These are phyloP conservation scores for Botrytis tulipae DNA, from an alignment of 2,329 filamentous ascomycete species.

Conservation along the genomic window DNA sequence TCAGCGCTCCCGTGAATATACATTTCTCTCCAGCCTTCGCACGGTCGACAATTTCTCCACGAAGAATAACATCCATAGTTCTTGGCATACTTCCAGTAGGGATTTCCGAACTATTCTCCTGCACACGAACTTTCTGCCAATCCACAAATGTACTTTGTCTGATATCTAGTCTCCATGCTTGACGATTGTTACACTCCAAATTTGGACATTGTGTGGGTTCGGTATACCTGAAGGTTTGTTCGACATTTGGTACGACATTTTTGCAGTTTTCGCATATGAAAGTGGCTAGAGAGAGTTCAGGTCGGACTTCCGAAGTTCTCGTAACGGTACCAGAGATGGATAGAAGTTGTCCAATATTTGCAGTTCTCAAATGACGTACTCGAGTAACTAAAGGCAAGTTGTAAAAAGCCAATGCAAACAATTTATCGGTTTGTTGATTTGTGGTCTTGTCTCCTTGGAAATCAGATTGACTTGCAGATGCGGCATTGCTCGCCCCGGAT, in stretches of 20 bases:
- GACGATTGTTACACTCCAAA: slow-evolving; percentile 77
- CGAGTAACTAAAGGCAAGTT: slow-evolving; percentile 56
- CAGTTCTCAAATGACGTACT: slow-evolving; percentile 62
- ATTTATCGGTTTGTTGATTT: slow-evolving; percentile 94
- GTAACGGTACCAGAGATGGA: slow-evolving; percentile 98
- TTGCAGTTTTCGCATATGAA: slow-evolving; percentile 90
- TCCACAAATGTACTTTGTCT: slow-evolving; percentile 96
- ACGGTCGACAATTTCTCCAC: slow-evolving; percentile 95
- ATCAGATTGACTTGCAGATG: slow-evolving; percentile 62
- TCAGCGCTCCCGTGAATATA: slow-evolving; percentile 93
- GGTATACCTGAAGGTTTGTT: slow-evolving; percentile 96
- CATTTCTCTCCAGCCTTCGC: slow-evolving; percentile 98
- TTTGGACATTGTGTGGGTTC: slow-evolving; percentile 97
- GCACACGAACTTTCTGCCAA: slow-evolving; percentile 97
- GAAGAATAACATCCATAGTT: slow-evolving; percentile 94
- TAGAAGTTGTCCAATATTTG: slow-evolving; percentile 86
- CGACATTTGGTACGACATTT: slow-evolving; percentile 80
- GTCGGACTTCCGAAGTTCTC: slow-evolving; percentile 92
- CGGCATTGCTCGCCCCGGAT: slow-evolving; percentile 62
- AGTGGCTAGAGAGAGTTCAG: slow-evolving; percentile 86
- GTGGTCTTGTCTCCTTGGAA: slow-evolving; percentile 68
- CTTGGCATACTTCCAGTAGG: slow-evolving; percentile 98
- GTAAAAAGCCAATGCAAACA: slow-evolving; percentile 78
- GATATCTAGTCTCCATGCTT: slow-evolving; percentile 96
- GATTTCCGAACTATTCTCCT: slow-evolving; percentile 98